These are phyloP conservation scores for Globisporangium recalcitrans DNA, from an alignment of 352 stramenopile genomes.

Conservation along the genomic window DNA sequence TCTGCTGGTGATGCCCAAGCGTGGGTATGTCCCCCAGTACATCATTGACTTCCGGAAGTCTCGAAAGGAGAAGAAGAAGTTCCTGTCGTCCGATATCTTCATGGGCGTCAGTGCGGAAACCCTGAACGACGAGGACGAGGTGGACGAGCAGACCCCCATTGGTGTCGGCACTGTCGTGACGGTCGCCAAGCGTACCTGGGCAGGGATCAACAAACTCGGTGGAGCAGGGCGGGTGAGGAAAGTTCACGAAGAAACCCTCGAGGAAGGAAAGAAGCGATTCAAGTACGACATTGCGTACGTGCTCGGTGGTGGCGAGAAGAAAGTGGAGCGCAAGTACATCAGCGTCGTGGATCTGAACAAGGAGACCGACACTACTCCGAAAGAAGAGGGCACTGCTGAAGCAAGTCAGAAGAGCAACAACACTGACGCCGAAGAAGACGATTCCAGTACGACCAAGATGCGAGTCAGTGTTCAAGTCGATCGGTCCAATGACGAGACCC, in stretches of 20 bases:
- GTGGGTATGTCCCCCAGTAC: slow-evolving; percentile 37
- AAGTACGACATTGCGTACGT: slow-evolving; percentile 76
- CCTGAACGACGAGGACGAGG: slow-evolving; percentile 27
- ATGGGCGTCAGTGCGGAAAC: slow-evolving; percentile 36
- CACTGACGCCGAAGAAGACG: slow-evolving; percentile 8
- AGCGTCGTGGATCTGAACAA: slow-evolving; percentile 49
- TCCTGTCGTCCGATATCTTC: slow-evolving; percentile 56
- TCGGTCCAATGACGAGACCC: slow-evolving; percentile 18
- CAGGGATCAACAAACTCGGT: slow-evolving; percentile 84
- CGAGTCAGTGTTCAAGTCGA: slow-evolving; percentile 25
- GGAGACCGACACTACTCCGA: slow-evolving; percentile 20
- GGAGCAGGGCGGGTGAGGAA: slow-evolving; percentile 63
- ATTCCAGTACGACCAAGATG: slow-evolving; percentile 18
- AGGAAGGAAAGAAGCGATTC: slow-evolving; percentile 37
- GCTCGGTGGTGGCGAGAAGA: slow-evolving; percentile 68
- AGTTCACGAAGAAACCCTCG: slow-evolving; percentile 38
- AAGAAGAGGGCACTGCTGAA: slow-evolving; percentile 12
- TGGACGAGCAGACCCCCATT: slow-evolving; percentile 43
- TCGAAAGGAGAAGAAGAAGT: slow-evolving; percentile 47
- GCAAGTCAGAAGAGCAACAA: slow-evolving; percentile 7
- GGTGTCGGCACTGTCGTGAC: slow-evolving; percentile 56
- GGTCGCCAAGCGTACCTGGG: slow-evolving; percentile 79
- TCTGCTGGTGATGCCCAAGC: slow-evolving; percentile 38
- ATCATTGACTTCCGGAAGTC: slow-evolving; percentile 47
- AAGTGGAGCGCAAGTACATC: slow-evolving; percentile 79